These are phyloP conservation scores for Salix purpurea DNA, from an alignment of 345 rosid genomes.

Conservation along the genomic window DNA sequence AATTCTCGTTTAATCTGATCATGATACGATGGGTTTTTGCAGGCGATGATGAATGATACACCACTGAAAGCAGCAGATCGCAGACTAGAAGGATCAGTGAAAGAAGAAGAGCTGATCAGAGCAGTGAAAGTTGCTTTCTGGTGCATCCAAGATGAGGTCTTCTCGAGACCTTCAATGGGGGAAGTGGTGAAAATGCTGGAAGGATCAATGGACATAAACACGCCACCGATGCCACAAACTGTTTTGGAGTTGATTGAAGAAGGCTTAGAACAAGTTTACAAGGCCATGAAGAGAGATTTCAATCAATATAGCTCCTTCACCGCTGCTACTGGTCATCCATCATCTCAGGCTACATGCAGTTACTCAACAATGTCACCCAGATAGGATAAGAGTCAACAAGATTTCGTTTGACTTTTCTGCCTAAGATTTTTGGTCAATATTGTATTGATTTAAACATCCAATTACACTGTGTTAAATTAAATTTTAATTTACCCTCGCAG, in stretches of 20 bases:
- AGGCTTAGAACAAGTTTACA: slow-evolving; percentile 76
- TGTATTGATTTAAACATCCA: too few species aligned
- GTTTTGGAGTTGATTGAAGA: slow-evolving; percentile 74
- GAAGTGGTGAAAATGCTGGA: slow-evolving; percentile 29
- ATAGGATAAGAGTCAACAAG: slow-evolving; percentile 15
- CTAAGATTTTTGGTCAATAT: too few species aligned
- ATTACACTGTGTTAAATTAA: too few species aligned
- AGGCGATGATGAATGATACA: slow-evolving; percentile 21
- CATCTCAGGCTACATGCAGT: slow-evolving; percentile 77
- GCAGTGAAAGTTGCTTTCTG: slow-evolving; percentile 26
- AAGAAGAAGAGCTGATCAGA: slow-evolving; percentile 27
- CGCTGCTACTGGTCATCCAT: slow-evolving; percentile 28
- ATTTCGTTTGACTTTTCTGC: too few species aligned
- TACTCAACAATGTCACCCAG: slow-evolving; percentile 91
- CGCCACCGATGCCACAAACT: slow-evolving; percentile 82
- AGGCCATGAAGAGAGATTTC: slow-evolving; percentile 74
- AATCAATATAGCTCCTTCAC: slow-evolving; percentile 55
- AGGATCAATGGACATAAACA: slow-evolving; percentile 36
- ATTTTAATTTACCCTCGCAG: too few species aligned
- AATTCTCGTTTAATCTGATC: not conserved
- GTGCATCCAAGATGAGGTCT: slow-evolving; percentile 36
- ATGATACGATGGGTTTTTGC: not conserved
- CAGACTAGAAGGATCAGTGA: slow-evolving; percentile 13
- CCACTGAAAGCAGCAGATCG: slow-evolving; percentile 25
- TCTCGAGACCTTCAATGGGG: slow-evolving; percentile 31